These are phyloP conservation scores for Yarrowia porcina DNA, from an alignment of 805 yeast genomes.

Conservation along the genomic window DNA sequence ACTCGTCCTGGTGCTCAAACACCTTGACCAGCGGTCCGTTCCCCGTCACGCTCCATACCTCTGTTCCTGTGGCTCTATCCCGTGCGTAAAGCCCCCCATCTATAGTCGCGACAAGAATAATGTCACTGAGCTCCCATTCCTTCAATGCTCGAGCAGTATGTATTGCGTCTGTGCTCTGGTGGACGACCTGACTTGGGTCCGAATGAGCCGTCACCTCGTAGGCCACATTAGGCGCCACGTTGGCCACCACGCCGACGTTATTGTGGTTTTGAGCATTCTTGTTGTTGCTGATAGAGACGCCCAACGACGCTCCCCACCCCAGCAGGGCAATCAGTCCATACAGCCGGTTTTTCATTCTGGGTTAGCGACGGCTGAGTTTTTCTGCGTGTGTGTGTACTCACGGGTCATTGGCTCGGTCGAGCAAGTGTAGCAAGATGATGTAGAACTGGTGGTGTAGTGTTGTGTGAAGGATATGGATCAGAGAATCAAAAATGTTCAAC, in stretches of 20 bases:
- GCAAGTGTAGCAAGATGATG: not conserved
- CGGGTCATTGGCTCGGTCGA: not conserved
- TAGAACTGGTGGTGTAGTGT: no score
- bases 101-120: slow-evolving; percentile 70
- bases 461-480: no score
- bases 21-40: slow-evolving; percentile 58
- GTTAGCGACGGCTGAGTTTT: not conserved
- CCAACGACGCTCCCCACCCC: not conserved
- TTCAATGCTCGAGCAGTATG: slow-evolving; percentile 33
- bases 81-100: slow-evolving; percentile 87
- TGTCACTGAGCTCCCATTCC: slow-evolving; percentile 53
- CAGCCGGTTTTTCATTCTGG: slow-evolving; percentile 17
- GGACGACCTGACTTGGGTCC: not conserved
- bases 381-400: not conserved
- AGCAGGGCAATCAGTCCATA: not conserved
- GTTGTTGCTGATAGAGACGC: not conserved
- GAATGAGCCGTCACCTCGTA: not conserved
- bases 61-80: slow-evolving; percentile 67
- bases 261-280: not conserved
- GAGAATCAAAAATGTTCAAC: not conserved
- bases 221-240: not conserved
- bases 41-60: slow-evolving; percentile 72
- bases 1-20: slow-evolving; percentile 25
- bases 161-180: slow-evolving; percentile 8
- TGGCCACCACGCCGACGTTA: not conserved